Conservation (phyloP, 768 basidiomycete species). For the Hortiboletus campestris region DNA sequence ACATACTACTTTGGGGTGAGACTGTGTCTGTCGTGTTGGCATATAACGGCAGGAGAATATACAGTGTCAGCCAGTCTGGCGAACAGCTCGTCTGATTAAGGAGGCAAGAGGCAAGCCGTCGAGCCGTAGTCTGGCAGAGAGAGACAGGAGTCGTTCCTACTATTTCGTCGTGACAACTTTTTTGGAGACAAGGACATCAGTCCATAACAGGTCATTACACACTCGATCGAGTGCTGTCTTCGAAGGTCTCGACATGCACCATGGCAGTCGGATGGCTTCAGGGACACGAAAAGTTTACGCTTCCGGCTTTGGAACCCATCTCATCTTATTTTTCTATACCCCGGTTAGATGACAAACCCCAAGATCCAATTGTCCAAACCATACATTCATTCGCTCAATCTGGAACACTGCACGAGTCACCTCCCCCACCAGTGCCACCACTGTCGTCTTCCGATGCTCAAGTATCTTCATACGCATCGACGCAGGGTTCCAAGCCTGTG, state of each 20-base stretch:
- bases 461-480: neutral
- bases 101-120: too few relatives aligned
- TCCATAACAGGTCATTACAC: too few relatives aligned
- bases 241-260: too few relatives aligned
- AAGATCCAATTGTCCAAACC: constrained; percentile 72
- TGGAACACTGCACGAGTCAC: neutral
- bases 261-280: too few relatives aligned
- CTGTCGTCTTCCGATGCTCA: neutral
- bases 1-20: constrained; percentile 36
- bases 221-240: too few relatives aligned
- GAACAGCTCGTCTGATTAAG: too few relatives aligned
- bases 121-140: too few relatives aligned
- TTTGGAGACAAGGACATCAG: too few relatives aligned
- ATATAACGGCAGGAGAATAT: constrained; percentile 53
- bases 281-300: constrained; percentile 17
- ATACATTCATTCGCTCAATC: constrained; percentile 32
- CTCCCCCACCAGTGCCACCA: neutral
- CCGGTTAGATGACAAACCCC: constrained; percentile 63
- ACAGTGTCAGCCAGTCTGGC: too few relatives aligned
- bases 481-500: neutral
- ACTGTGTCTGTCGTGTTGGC: constrained; percentile 54
- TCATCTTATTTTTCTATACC: constrained; percentile 60
- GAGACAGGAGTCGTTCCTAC: too few relatives aligned
- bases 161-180: too few relatives aligned
- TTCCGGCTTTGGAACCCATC: constrained; percentile 38